phyloP scores from a whole-genome alignment of 371 early-diverging fungal species.

The Mucor racemosus region DNA sequence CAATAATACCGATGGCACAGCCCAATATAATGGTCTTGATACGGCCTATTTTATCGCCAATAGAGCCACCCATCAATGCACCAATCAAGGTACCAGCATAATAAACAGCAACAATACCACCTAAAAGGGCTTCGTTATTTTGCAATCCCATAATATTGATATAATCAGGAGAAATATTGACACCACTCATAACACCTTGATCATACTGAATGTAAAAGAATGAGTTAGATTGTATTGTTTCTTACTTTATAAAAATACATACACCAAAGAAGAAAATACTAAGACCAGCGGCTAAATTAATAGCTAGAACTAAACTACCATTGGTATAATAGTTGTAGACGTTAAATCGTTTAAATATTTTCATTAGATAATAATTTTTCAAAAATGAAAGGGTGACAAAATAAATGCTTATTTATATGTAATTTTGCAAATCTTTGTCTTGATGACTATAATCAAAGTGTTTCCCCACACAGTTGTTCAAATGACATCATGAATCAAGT shows the following conservation, averaged over 20 bases:
- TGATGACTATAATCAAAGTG: not conserved
- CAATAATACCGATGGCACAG: constrained; percentile 38
- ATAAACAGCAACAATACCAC: constrained; percentile 51
- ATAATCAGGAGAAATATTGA: constrained; percentile 49
- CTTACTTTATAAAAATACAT: constrained; percentile 13
- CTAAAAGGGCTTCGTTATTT: constrained; percentile 41
- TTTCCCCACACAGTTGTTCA: constrained; percentile 2
- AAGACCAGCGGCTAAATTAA: constrained; percentile 49
- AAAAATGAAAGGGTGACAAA: not conserved
- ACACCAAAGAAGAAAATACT: constrained; percentile 56
- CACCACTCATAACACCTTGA: constrained; percentile 55
- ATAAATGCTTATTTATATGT: constrained; percentile 2
- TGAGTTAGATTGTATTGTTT: not conserved
- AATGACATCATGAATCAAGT: constrained; percentile 7
- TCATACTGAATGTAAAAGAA: constrained; percentile 33
- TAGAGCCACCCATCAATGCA: constrained; percentile 48
- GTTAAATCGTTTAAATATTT: constrained; percentile 8
- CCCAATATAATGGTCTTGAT: constrained; percentile 45
- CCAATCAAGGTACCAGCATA: constrained; percentile 47
- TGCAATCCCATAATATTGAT: constrained; percentile 42
- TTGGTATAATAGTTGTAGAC: constrained; percentile 24
- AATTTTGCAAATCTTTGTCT: not conserved
- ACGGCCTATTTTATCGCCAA: constrained; percentile 49
- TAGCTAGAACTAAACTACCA: constrained; percentile 31
- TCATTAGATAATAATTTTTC: not conserved